These are phyloP conservation scores for Pseudocercospora fijiensis DNA, from an alignment of 2,329 filamentous ascomycete genomes.

Conservation along the genomic window DNA sequence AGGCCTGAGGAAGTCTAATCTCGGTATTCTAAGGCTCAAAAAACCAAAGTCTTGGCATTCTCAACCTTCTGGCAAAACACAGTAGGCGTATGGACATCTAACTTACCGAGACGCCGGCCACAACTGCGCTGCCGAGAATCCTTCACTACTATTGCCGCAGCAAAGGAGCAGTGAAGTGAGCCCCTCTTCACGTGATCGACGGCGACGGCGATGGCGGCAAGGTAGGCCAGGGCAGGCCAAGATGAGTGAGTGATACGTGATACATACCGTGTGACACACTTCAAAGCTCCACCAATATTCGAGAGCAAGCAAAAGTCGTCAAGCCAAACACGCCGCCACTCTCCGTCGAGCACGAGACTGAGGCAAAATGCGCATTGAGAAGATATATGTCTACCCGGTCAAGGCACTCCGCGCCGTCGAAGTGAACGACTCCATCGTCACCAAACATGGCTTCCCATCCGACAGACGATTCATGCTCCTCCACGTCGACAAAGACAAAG, in stretches of 20 bases:
- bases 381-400: constrained; percentile 51
- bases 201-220: not conserved
- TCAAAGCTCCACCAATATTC: not conserved
- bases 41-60: too few relatives aligned
- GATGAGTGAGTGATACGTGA: not conserved
- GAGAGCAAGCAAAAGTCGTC: not conserved
- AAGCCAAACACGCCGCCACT: not conserved
- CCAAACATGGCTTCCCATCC: constrained; percentile 47
- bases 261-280: too few relatives aligned
- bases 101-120: not conserved
- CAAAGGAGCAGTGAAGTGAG: not conserved
- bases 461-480: constrained; percentile 48
- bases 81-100: too few relatives aligned
- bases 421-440: constrained; percentile 42
- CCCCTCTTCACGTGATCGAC: not conserved
- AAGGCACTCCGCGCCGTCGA: constrained; percentile 47
- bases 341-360: not conserved
- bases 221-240: not conserved
- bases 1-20: too few relatives aligned
- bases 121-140: too few relatives aligned
- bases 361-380: constrained; percentile 31
- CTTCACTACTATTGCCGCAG: too few relatives aligned
- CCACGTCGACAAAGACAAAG: constrained; percentile 38
- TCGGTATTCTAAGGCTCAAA: too few relatives aligned
- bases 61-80: too few relatives aligned